Base-by-base conservation (phyloP, 345 rosid genomes). In the Populus nigra region DNA sequence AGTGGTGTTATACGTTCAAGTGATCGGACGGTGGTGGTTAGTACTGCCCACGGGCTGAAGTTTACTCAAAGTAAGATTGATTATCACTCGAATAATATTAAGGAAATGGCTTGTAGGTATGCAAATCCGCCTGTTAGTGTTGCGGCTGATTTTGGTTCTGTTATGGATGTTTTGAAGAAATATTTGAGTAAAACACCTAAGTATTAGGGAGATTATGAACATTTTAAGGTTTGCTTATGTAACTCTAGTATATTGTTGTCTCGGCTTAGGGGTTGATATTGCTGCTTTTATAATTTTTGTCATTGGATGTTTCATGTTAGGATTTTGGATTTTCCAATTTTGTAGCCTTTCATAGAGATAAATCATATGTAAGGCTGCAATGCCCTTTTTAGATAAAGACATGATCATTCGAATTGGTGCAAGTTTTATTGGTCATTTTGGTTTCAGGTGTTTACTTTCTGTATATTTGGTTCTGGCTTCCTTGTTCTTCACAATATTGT, bases 61-160 rank as follows among this genome's bases (percentile, higher is more conserved):
- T 77, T 82, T 55, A 82, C 81, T 63, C 84, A 77, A 81, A 68
- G 78, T 31, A 82, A 82, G 81, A 57, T 82, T 53, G 81, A 82
- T 41, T 77, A 82, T 55, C 84, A 82, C 74, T 82, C 84, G 0
- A 74, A n/a, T 8, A 59, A 77, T 65, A 74, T 77, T 17, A 73
- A 77, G 68, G 84, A 82, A 49, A 82, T 82, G 81, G 84, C 76
- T 73, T 82, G 84, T 53, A 69, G 78, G 62, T 82, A 73, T 69
- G 81, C 84, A 7, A 82, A 77, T 74, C 78, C 78, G 20, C 84
- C 84, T 49, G 81, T 82, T 68, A 69, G 57, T 47, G 81, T 77
- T 2, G 73, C 41, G 78, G 84, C 84, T 5, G 84, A 82, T 74
- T 77, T 77, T 50, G 81, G 84, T 33, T 82, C 81, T 5, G 84